Evolutionary conservation across 2,329 filamentous ascomycete species (phyloP).

Genomic region (Fusarium agapanthi): DNA sequence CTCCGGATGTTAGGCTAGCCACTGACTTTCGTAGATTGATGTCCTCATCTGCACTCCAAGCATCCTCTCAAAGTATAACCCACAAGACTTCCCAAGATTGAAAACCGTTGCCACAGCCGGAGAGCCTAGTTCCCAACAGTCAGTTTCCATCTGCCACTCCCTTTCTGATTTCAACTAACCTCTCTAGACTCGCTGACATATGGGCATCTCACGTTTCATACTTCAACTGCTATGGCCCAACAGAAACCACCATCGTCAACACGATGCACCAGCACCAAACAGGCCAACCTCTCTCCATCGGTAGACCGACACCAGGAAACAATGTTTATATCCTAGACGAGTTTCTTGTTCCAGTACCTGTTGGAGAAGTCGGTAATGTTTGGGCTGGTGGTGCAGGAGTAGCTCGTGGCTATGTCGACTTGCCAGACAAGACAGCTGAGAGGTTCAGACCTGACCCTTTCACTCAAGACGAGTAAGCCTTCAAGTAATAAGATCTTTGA

Average conservation of each 20-base stretch:
- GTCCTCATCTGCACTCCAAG: slow-evolving; percentile 65
- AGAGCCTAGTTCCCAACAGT: slow-evolving; percentile 59
- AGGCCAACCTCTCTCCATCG: slow-evolving; percentile 61
- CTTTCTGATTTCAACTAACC: background rate
- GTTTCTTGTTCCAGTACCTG: slow-evolving; percentile 51
- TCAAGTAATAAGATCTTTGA: too few relatives aligned
- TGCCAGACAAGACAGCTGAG: slow-evolving; percentile 59
- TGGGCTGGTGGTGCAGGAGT: slow-evolving; percentile 64
- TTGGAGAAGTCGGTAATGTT: slow-evolving; percentile 62
- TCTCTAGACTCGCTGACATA: slow-evolving; percentile 56
- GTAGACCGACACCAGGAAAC: slow-evolving; percentile 64
- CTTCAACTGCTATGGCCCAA: slow-evolving; percentile 67
- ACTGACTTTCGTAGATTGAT: slow-evolving; percentile 52
- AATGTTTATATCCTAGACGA: slow-evolving; percentile 64
- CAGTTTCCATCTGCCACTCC: background rate
- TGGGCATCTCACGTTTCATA: slow-evolving; percentile 60
- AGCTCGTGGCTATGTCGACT: slow-evolving; percentile 63
- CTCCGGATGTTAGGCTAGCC: fast-evolving
- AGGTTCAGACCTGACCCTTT: slow-evolving; percentile 62
- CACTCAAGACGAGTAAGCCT: slow-evolving; percentile 56
- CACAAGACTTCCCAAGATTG: slow-evolving; percentile 57
- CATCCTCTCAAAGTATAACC: slow-evolving; percentile 60
- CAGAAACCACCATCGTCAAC: slow-evolving; percentile 68
- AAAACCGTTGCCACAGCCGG: slow-evolving; percentile 62
- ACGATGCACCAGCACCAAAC: slow-evolving; percentile 53